A percentile compares a stretch with the other conserved stretches of the same genome.
Evolutionary conservation across 441 rosid species (phyloP).

Genomic region (Pelargonium myrrhifolium): DNA sequence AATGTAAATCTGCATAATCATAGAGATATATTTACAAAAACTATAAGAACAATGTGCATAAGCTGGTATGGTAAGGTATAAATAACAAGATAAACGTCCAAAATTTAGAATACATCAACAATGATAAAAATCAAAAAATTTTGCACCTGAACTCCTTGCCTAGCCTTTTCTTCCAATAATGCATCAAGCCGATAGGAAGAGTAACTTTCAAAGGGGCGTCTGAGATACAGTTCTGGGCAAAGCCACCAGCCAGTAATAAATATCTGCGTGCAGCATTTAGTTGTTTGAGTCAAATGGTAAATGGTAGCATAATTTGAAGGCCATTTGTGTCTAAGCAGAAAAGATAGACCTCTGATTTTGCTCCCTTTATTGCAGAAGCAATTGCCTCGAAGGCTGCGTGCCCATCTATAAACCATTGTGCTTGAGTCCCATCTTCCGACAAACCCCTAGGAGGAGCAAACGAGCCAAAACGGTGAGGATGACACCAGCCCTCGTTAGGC

Average conservation of each 20-base stretch:
- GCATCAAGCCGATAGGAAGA: constrained; percentile 82
- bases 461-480: constrained; percentile 98
- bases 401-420: constrained; percentile 98
- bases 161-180: constrained; percentile 94
- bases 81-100: neutral
- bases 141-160: constrained; percentile 91
- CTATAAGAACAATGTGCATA: neutral
- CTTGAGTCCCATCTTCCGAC: constrained; percentile 93
- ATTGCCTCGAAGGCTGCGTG: constrained; percentile 87
- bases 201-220: constrained; percentile 69
- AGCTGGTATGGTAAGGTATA: neutral
- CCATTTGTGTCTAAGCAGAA: constrained; percentile 8
- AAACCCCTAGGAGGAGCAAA: constrained; percentile 98
- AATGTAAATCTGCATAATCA: constrained; percentile 73
- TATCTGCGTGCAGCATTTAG: constrained; percentile 51
- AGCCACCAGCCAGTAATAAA: constrained; percentile 99
- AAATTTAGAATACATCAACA: neutral
- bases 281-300: constrained; percentile 19
- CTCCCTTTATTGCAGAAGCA: constrained; percentile 82
- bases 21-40: neutral
- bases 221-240: constrained; percentile 95
- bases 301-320: constrained; percentile 13
- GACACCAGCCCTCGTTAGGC: constrained; percentile 99
- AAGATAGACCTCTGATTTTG: constrained; percentile 86
- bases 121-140: neutral